phyloP scores from a whole-genome alignment of 305 asterid species.

The Solanum hybrid region DNA sequence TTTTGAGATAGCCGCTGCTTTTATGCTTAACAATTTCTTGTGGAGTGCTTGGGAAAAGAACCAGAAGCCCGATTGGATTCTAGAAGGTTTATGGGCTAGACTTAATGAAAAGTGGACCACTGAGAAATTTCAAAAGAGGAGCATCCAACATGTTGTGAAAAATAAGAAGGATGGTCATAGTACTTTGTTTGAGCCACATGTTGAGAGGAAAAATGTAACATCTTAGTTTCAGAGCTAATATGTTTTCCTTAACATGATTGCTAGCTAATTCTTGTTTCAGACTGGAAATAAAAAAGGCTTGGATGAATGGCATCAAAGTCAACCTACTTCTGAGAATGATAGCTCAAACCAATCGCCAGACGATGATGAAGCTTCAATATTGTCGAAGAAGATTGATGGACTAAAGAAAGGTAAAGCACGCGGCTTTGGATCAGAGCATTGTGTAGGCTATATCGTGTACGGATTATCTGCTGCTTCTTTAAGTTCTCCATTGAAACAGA shows the following conservation, averaged over 20 bases:
- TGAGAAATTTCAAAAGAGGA: background rate
- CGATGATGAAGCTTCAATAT: background rate
- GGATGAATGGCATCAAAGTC: background rate
- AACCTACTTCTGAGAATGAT: background rate
- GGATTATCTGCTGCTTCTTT: background rate
- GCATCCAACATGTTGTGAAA: background rate
- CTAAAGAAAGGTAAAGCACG: background rate
- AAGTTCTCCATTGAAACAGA: background rate
- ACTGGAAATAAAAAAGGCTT: background rate
- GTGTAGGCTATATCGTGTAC: background rate
- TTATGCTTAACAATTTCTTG: background rate
- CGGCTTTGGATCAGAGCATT: background rate
- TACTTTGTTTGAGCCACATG: background rate
- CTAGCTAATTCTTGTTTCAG: background rate
- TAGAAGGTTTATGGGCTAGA: background rate
- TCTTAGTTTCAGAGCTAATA: background rate
- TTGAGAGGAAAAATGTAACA: background rate
- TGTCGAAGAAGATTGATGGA: background rate
- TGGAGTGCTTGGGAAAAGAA: background rate
- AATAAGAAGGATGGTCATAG: background rate
- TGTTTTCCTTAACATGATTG: background rate
- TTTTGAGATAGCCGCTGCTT: background rate
- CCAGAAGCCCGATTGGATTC: background rate
- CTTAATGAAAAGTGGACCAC: background rate
- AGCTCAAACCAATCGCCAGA: background rate